Evolutionary conservation across 176 grass and related monocot genomes (phyloP).

Genomic region (Aegilops umbellulata): DNA sequence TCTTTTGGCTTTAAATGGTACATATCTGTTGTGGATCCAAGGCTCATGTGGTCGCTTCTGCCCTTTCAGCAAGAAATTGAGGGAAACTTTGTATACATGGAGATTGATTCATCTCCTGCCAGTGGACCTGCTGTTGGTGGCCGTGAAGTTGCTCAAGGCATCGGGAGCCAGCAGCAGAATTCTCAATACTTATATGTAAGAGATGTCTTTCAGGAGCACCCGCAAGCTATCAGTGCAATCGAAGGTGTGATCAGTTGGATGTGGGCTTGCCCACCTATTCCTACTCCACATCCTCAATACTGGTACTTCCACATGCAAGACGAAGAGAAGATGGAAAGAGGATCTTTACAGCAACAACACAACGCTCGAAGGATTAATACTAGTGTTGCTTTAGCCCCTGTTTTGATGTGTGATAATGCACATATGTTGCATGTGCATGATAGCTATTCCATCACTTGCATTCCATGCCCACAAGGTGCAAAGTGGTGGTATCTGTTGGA

Average conservation of each 20-base stretch:
- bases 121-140: neutral
- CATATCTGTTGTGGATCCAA: neutral
- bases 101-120: neutral
- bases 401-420: no score
- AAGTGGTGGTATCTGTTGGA: no score
- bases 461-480: neutral
- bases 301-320: neutral
- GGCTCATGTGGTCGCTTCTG: no score
- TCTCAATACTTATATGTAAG: neutral
- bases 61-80: no score
- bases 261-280: neutral
- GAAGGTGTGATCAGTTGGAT: neutral
- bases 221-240: neutral
- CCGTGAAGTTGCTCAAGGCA: neutral
- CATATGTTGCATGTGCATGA: neutral
- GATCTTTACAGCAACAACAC: neutral
- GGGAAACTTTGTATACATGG: no score
- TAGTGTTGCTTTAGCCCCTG: no score
- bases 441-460: neutral
- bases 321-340: neutral
- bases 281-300: fast-evolving
- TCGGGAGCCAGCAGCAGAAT: no score
- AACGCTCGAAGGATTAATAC: no score
- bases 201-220: neutral
- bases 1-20: neutral